A percentile compares a stretch with the other conserved stretches of the same genome.
Conservation (phyloP, 257 asterid genomes). For the Rehmannia glutinosa region DNA sequence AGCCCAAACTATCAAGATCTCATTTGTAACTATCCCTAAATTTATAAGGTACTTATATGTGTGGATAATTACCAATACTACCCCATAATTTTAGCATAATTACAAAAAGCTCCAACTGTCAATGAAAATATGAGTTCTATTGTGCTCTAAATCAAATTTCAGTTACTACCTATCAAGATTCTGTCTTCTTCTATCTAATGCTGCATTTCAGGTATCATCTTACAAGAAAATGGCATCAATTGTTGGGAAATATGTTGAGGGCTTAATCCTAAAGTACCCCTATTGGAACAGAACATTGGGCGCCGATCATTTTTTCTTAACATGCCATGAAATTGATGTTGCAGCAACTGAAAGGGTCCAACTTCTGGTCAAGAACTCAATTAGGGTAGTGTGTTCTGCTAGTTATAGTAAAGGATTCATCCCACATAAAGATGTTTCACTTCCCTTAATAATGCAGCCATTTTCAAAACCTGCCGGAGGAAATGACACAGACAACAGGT, state of each 20-base stretch:
- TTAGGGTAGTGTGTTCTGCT: conserved; percentile 19
- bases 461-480: neutral
- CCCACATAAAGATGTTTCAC: conserved; percentile 26
- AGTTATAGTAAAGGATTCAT: neutral
- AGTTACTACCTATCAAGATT: too few relatives aligned
- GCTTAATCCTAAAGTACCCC: conserved; percentile 8
- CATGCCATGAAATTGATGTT: conserved; percentile 13
- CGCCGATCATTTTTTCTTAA: conserved; percentile 12
- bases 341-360: conserved; percentile 7
- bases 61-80: too few relatives aligned
- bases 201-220: conserved; percentile 17
- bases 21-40: too few relatives aligned
- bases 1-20: too few relatives aligned
- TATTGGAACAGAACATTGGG: conserved; percentile 24
- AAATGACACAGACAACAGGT: neutral
- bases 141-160: too few relatives aligned
- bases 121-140: too few relatives aligned
- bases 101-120: too few relatives aligned
- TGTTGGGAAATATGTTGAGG: neutral
- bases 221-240: neutral
- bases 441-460: conserved; percentile 18
- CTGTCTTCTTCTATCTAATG: too few relatives aligned
- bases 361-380: conserved; percentile 20
- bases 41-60: too few relatives aligned
- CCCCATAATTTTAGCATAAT: too few relatives aligned